Conservation (phyloP, 306 rosid species). For the Medicago ruthenica region DNA sequence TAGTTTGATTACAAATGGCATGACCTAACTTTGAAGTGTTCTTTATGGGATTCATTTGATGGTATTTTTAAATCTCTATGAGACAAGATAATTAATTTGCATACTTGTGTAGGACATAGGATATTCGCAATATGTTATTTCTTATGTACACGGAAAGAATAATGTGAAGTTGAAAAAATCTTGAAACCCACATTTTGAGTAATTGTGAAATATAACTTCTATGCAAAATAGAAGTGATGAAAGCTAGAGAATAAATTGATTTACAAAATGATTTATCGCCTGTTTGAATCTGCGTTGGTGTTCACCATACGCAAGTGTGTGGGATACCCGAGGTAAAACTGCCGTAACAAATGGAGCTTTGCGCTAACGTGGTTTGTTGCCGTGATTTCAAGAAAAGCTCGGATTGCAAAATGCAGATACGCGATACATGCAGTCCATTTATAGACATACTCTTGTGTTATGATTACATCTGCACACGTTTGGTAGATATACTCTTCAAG, state of each 20-base stretch:
- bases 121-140: conserved; percentile 13
- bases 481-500: background rate
- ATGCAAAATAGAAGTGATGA: background rate
- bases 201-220: background rate
- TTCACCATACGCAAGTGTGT: too few relatives aligned
- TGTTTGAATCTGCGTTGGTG: too few relatives aligned
- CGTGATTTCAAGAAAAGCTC: too few relatives aligned
- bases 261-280: background rate
- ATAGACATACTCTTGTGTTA: too few relatives aligned
- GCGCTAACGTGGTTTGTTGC: too few relatives aligned
- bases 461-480: too few relatives aligned
- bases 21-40: conserved; percentile 14
- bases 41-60: background rate
- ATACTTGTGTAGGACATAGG: conserved; percentile 21
- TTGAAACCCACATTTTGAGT: background rate
- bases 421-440: too few relatives aligned
- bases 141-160: conserved; percentile 13
- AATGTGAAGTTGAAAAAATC: conserved; percentile 20
- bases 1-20: conserved; percentile 5
- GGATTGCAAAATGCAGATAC: too few relatives aligned
- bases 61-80: conserved; percentile 16
- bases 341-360: too few relatives aligned
- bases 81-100: conserved; percentile 2
- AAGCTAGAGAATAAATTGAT: background rate
- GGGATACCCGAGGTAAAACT: too few relatives aligned